phyloP scores from a whole-genome alignment of 805 yeast species.

The Suhomyces sp. region DNA sequence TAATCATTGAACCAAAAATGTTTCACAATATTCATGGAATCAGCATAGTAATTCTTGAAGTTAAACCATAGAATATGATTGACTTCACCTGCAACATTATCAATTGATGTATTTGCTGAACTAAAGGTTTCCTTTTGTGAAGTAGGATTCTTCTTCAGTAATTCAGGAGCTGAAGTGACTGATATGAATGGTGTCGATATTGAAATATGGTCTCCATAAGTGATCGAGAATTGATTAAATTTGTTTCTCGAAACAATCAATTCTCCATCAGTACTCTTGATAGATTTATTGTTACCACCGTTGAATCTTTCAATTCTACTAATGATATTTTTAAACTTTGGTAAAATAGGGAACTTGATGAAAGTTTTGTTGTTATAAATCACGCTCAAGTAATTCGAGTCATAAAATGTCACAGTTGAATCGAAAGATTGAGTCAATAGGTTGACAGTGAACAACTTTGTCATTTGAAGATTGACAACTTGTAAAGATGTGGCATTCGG shows the following conservation, averaged over 20 bases:
- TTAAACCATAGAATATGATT: slow-evolving; percentile 43
- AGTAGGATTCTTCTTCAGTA: too few relatives aligned
- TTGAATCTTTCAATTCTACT: slow-evolving; percentile 20
- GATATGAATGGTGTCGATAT: slow-evolving; percentile 29
- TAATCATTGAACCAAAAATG: slow-evolving; percentile 39
- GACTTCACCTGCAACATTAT: slow-evolving; percentile 16
- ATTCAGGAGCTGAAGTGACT: neutral
- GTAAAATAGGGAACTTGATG: slow-evolving; percentile 30
- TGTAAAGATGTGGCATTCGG: slow-evolving; percentile 24
- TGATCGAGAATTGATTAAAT: slow-evolving; percentile 26
- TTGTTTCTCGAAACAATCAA: slow-evolving; percentile 23
- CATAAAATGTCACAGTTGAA: slow-evolving; percentile 20
- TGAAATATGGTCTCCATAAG: slow-evolving; percentile 28
- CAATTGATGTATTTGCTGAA: neutral
- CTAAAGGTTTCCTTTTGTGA: too few relatives aligned
- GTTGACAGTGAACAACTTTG: slow-evolving; percentile 22
- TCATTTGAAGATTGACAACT: slow-evolving; percentile 15
- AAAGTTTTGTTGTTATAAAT: slow-evolving; percentile 18
- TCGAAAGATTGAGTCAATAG: slow-evolving; percentile 13
- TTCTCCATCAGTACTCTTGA: slow-evolving; percentile 20
- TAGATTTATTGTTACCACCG: slow-evolving; percentile 16
- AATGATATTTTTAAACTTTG: slow-evolving; percentile 28
- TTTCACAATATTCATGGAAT: slow-evolving; percentile 31
- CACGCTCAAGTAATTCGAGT: slow-evolving; percentile 26
- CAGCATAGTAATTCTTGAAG: slow-evolving; percentile 33